These are phyloP conservation scores for Paramecium sonneborni DNA, from an alignment of 73 alveolate genomes.

Conservation along the genomic window DNA sequence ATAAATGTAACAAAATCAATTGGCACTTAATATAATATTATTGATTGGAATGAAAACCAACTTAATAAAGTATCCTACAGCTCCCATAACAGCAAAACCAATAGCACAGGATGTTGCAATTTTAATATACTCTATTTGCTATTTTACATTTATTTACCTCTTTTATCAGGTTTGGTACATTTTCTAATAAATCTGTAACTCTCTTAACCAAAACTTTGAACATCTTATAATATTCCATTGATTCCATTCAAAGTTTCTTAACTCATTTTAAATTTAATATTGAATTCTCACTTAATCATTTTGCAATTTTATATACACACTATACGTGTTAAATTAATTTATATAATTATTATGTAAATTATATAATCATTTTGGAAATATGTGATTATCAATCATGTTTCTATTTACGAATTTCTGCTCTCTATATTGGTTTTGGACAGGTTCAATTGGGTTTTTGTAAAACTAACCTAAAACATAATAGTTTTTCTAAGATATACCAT, in stretches of 20 bases:
- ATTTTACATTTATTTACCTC: conserved; percentile 67
- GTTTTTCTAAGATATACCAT: not conserved
- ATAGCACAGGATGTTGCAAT: conserved; percentile 84
- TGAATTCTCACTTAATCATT: not conserved
- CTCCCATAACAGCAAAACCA: conserved; percentile 89
- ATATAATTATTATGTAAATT: not conserved
- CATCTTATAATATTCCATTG: conserved; percentile 55
- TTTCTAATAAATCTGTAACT: conserved; percentile 76
- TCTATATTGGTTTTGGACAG: not conserved
- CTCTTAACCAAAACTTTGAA: conserved; percentile 77
- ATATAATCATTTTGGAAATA: conserved; percentile 40
- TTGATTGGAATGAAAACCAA: conserved; percentile 90
- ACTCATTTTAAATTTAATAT: conserved; percentile 28
- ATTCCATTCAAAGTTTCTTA: conserved; percentile 57
- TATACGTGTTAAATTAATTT: conserved; percentile 12
- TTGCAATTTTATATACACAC: not conserved
- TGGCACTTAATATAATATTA: conserved; percentile 77
- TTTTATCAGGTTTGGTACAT: conserved; percentile 87
- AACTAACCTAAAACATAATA: not conserved
- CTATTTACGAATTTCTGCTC: conserved; percentile 41
- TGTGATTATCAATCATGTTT: not conserved
- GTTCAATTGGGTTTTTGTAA: not conserved
- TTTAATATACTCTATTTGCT: conserved; percentile 77
- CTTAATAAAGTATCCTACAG: conserved; percentile 85
- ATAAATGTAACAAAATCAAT: conserved; percentile 34